Evolutionary conservation across 257 asterid species (phyloP).

Genomic region (Oldenlandia corymbosa): DNA sequence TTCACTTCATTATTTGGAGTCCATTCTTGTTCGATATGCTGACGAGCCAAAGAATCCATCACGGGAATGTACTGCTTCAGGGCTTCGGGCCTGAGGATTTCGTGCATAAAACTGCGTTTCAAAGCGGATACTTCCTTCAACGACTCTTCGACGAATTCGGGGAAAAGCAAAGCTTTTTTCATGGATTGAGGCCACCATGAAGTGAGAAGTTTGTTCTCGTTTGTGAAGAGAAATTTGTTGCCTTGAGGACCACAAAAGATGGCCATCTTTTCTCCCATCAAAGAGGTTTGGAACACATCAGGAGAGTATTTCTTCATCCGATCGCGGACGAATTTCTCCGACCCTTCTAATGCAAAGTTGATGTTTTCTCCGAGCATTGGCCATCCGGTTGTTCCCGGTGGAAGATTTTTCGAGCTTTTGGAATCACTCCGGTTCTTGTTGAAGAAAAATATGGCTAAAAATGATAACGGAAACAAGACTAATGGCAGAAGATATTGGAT

Average conservation of each 20-base stretch:
- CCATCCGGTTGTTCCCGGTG: conserved; percentile 60
- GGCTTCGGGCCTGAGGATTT: conserved; percentile 46
- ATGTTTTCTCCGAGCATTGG: conserved; percentile 60
- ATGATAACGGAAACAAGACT: not conserved
- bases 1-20: conserved; percentile 28
- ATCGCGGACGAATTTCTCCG: conserved; percentile 40
- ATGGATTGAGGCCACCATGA: conserved; percentile 66
- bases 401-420: conserved; percentile 9
- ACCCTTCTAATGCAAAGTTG: conserved; percentile 46
- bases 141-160: conserved; percentile 32
- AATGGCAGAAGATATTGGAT: not conserved
- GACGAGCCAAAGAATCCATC: conserved; percentile 43
- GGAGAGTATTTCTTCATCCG: conserved; percentile 50
- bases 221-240: conserved; percentile 56
- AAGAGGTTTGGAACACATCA: conserved; percentile 41
- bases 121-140: conserved; percentile 39
- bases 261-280: conserved; percentile 55
- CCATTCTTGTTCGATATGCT: conserved; percentile 45
- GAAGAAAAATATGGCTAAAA: not conserved
- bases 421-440: no score
- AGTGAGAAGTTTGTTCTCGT: conserved; percentile 49
- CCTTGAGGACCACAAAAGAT: conserved; percentile 58
- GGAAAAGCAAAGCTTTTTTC: conserved; percentile 43
- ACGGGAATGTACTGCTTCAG: conserved; percentile 37
- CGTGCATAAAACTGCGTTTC: conserved; percentile 36